A percentile compares a stretch with the other conserved stretches of the same genome.
phyloP scores from a whole-genome alignment of 495 filamentous ascomycete genomes.

The Annulohypoxylon stygium region DNA sequence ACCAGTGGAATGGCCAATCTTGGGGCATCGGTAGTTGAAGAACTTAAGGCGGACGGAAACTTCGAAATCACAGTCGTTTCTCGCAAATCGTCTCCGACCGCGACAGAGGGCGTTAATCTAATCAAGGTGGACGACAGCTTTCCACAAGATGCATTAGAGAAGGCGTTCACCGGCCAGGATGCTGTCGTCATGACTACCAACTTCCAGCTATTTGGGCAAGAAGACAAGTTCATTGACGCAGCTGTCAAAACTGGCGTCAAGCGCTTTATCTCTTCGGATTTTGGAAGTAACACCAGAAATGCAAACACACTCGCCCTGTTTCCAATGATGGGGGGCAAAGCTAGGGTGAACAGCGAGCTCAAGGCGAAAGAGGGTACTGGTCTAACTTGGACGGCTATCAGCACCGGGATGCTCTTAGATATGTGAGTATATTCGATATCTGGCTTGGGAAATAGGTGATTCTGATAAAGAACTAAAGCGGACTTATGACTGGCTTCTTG shows the following conservation, averaged over 20 bases:
- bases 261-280: not conserved
- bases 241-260: constrained; percentile 1
- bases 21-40: not conserved
- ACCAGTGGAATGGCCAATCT: constrained; percentile 2
- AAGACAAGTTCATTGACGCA: constrained; percentile 7
- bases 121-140: constrained; percentile 4
- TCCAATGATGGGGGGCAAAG: constrained; percentile 4
- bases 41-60: not conserved
- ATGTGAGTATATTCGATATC: not conserved
- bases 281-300: not conserved
- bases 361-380: not conserved
- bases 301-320: not conserved
- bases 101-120: not conserved
- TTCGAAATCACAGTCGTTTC: not conserved
- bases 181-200: constrained; percentile 14
- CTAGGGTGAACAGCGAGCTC: not conserved
- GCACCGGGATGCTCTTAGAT: not conserved
- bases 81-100: not conserved
- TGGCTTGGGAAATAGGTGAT: not conserved
- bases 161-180: not conserved
- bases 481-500: constrained; percentile 1
- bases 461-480: not conserved
- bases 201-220: not conserved
- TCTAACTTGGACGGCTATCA: constrained; percentile 3
- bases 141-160: not conserved